phyloP scores from a whole-genome alignment of 495 filamentous ascomycete genomes.

The Trichoderma virens region DNA sequence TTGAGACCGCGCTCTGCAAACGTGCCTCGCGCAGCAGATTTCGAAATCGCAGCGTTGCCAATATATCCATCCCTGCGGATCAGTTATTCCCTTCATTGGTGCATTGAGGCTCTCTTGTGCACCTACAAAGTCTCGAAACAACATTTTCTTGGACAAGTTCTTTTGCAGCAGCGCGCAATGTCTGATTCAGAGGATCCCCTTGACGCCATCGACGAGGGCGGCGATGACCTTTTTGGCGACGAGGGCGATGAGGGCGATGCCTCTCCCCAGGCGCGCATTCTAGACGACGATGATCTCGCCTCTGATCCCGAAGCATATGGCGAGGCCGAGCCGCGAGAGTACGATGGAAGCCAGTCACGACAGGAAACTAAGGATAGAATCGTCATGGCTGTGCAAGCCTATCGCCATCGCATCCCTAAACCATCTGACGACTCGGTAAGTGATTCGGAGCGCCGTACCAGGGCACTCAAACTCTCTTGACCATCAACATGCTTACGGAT shows the following conservation, averaged over 20 bases:
- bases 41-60: slow-evolving; percentile 3
- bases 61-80: slow-evolving; percentile 16
- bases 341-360: slow-evolving; percentile 36
- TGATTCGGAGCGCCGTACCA: background rate
- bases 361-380: slow-evolving; percentile 42
- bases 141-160: slow-evolving; percentile 32
- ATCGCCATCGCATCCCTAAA: slow-evolving; percentile 59
- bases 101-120: background rate
- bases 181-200: slow-evolving; percentile 43
- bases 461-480: background rate
- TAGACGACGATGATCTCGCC: slow-evolving; percentile 66
- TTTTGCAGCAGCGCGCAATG: slow-evolving; percentile 24
- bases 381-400: slow-evolving; percentile 51
- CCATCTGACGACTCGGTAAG: slow-evolving; percentile 59
- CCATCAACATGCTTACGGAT: background rate
- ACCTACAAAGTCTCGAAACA: background rate
- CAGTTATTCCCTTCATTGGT: slow-evolving; percentile 30
- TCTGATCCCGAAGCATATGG: slow-evolving; percentile 56
- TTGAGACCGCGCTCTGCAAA: slow-evolving; percentile 1
- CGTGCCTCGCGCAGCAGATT: slow-evolving; percentile 4
- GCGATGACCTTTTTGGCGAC: slow-evolving; percentile 61
- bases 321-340: slow-evolving; percentile 21
- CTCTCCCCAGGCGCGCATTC: slow-evolving; percentile 20
- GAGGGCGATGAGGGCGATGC: slow-evolving; percentile 20
- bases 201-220: slow-evolving; percentile 44